These are phyloP conservation scores for Geosmithia flava DNA, from an alignment of 2,329 filamentous ascomycete genomes.

Conservation along the genomic window DNA sequence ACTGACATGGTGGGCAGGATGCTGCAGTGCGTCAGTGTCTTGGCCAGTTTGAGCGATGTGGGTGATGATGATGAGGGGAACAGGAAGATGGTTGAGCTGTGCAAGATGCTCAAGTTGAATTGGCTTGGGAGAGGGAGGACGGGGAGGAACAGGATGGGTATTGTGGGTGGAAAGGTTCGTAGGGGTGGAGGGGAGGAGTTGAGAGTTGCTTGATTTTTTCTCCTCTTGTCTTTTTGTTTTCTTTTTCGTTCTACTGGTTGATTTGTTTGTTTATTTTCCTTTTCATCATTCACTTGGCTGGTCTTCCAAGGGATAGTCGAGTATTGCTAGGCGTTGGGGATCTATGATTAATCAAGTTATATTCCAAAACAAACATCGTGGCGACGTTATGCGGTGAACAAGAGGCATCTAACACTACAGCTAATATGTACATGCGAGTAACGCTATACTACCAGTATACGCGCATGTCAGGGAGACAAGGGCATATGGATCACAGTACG, in stretches of 20 bases:
- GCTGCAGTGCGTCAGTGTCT: constrained; percentile 89
- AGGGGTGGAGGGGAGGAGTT: constrained; percentile 29
- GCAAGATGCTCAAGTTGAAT: constrained; percentile 84
- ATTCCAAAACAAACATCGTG: too few species aligned
- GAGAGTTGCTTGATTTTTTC: constrained; percentile 18
- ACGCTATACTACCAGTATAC: too few species aligned
- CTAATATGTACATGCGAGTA: too few species aligned
- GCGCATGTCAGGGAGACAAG: too few species aligned
- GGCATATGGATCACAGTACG: too few species aligned
- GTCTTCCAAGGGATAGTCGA: too few species aligned
- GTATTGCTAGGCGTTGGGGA: too few species aligned
- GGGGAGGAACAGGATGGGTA: constrained; percentile 77
- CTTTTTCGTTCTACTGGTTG: background rate
- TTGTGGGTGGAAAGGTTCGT: constrained; percentile 58
- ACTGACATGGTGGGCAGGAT: constrained; percentile 92
- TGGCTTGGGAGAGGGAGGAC: constrained; percentile 88
- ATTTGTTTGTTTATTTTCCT: background rate
- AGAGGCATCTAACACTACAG: too few species aligned
- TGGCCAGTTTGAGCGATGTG: constrained; percentile 57
- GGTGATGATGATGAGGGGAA: constrained; percentile 58
- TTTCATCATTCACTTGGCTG: too few species aligned
- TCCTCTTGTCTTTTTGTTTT: background rate
- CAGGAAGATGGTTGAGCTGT: constrained; percentile 69
- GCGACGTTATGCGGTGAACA: too few species aligned
- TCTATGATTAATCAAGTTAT: too few species aligned